Conservation (phyloP, 2,329 filamentous ascomycete species). For the Fusarium xylarioides region DNA sequence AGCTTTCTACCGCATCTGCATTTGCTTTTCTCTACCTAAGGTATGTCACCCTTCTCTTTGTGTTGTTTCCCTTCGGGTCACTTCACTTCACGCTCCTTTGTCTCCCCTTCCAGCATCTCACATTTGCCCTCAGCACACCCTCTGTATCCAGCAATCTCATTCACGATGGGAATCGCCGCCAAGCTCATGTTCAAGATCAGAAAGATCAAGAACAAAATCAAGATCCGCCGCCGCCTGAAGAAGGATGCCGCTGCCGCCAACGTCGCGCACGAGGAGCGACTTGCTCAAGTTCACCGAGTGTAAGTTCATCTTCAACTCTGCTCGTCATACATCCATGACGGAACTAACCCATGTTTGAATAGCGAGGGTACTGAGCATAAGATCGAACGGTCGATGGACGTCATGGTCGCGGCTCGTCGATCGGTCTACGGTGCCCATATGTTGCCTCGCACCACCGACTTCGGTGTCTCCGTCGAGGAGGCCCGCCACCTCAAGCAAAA, state of each 20-base stretch:
- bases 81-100: constrained; percentile 2
- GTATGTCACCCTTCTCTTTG: neutral
- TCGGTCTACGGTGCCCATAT: rapidly evolving
- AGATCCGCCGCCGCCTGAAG: rapidly evolving
- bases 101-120: neutral
- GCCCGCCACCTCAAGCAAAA: rapidly evolving
- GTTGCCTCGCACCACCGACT: rapidly evolving
- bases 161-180: rapidly evolving
- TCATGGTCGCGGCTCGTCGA: rapidly evolving
- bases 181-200: neutral
- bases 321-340: neutral
- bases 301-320: constrained; percentile 9
- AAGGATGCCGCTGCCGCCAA: rapidly evolving
- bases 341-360: neutral
- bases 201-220: too few species aligned
- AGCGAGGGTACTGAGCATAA: rapidly evolving
- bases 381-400: rapidly evolving
- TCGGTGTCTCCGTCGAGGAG: rapidly evolving
- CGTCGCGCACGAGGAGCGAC: neutral
- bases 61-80: neutral
- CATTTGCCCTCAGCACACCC: neutral
- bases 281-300: neutral
- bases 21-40: neutral
- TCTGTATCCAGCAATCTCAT: rapidly evolving
- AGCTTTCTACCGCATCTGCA: neutral